Evolutionary conservation across 1,139 yeast genomes (phyloP).

Genomic region (Yamadazyma dushanensis): DNA sequence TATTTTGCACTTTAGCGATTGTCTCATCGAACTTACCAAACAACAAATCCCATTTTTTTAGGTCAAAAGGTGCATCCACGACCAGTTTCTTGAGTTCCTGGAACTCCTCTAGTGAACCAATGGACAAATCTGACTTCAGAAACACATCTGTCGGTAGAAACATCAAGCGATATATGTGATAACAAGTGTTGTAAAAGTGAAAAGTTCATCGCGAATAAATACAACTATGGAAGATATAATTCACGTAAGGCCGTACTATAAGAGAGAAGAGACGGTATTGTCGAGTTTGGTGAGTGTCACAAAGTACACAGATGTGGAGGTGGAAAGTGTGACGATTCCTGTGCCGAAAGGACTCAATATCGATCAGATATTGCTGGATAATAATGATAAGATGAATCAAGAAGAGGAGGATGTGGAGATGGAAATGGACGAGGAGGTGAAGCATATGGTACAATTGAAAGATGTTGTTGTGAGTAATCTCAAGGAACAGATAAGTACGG

Average conservation of each 20-base stretch:
- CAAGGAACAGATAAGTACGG: conserved; percentile 38
- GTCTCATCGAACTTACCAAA: conserved; percentile 24
- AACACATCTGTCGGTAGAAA: conserved; percentile 6
- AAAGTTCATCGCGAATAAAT: too few relatives aligned
- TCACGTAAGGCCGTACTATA: conserved; percentile 12
- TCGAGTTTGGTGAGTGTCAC: conserved; percentile 5
- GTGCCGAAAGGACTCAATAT: conserved; percentile 24
- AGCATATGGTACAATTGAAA: conserved; percentile 13
- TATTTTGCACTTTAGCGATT: conserved; percentile 15
- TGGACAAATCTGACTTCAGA: neutral
- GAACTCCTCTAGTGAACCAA: conserved; percentile 8
- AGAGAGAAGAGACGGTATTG: conserved; percentile 3
- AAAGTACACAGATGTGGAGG: conserved; percentile 8
- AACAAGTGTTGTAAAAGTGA: too few relatives aligned
- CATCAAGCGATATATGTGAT: too few relatives aligned
- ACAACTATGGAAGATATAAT: conserved; percentile 9
- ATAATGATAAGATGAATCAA: conserved; percentile 21
- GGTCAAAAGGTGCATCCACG: conserved; percentile 23
- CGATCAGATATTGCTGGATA: conserved; percentile 21
- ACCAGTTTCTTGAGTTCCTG: conserved; percentile 5
- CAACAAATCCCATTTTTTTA: conserved; percentile 33
- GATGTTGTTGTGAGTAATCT: conserved; percentile 27
- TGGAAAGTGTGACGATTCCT: conserved; percentile 20
- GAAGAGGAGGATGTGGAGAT: conserved; percentile 8
- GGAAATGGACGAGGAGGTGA: conserved; percentile 15